Evolutionary conservation across 805 yeast genomes (phyloP), one percentile per base, ranked within the genome.

Genomic region (Monosporozyma solicola): DNA sequence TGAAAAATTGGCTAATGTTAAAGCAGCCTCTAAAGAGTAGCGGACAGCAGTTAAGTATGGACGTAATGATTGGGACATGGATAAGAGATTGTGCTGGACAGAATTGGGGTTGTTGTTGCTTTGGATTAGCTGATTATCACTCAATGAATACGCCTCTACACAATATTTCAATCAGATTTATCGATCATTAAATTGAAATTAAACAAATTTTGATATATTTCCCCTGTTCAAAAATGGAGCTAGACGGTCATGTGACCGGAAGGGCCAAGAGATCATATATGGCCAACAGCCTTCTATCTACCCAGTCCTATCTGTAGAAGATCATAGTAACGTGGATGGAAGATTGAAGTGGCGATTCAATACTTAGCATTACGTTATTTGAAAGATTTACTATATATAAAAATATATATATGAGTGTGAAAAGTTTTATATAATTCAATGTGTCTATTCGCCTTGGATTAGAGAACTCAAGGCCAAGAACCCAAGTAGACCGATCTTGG

Each of bases 41-140:
- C 98, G 85, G 41, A 94, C 99, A 1, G 97, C 97, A 7, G 87
- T 84, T 51, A 94, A 78, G 64, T 94, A 94, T 55, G 99, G 99
- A 64, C 92, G 88, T 55, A 94, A 80, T 2, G 99, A 92, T 81
- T 94, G 99, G 13, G 98, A 92, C 99, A 87, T 60, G 25, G 25
- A 2, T 32, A 27, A 11, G 20, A 31, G 29, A 7, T 32, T 25
- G 47, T 25, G 29, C 13, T 10, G 47, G 1, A 27, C 22, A 27
- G 20, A 13, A 29, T 44, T 44, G 32, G 13, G 5, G 25, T 25
- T 9, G 46, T 15, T 31, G 48, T 35, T 16, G 35, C 20, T n/a
- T 13, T 48, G 25, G 16, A 16, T 3, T 20, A 31, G 41, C n/a
- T 22, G 31, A 8, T n/a, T 29, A 10, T 27, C 5, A n/a, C 11